These are phyloP conservation scores for Vachellia collinsii DNA, from an alignment of 306 rosid genomes.

Conservation along the genomic window DNA sequence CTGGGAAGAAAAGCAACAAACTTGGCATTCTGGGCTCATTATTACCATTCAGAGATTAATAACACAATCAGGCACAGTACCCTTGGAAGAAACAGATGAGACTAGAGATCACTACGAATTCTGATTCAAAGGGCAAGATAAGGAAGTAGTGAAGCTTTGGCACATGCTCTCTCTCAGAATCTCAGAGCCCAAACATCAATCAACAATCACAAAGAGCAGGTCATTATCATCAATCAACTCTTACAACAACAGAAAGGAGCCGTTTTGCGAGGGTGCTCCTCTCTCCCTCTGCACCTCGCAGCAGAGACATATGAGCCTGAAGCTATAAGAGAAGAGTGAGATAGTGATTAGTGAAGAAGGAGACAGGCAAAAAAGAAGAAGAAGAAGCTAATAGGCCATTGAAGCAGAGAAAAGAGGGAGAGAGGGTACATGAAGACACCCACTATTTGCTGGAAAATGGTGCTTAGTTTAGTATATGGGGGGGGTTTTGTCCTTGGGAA, in stretches of 20 bases:
- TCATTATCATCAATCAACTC: slow-evolving; percentile 39
- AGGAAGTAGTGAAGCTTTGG: slow-evolving; percentile 8
- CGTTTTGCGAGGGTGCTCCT: slow-evolving; percentile 31
- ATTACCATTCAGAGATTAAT: slow-evolving; percentile 19
- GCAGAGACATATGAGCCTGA: slow-evolving; percentile 26
- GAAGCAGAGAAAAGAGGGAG: slow-evolving; percentile 37
- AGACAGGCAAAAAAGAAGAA: slow-evolving; percentile 13
- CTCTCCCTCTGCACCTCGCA: not conserved
- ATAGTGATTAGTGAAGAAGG: not conserved
- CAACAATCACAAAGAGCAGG: slow-evolving; percentile 12
- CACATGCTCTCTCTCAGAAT: slow-evolving; percentile 3
- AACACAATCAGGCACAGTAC: not conserved
- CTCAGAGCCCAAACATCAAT: slow-evolving; percentile 19
- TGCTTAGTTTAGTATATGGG: slow-evolving; percentile 37
- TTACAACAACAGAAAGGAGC: slow-evolving; percentile 24
- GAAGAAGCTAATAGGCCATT: slow-evolving; percentile 24
- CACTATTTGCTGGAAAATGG: slow-evolving; percentile 50
- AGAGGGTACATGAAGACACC: slow-evolving; percentile 42
- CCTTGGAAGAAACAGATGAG: slow-evolving; percentile 5
- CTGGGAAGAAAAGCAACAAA: slow-evolving; percentile 18
- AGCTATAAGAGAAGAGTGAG: not conserved
- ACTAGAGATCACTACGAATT: not conserved
- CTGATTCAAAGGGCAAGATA: slow-evolving; percentile 14
- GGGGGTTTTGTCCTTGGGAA: slow-evolving; percentile 13
- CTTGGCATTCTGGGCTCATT: slow-evolving; percentile 35